A percentile compares a stretch with the other conserved stretches of the same genome.
phyloP scores from a whole-genome alignment of 1,284 basidiomycete genomes.

The Hemileia vastatrix region DNA sequence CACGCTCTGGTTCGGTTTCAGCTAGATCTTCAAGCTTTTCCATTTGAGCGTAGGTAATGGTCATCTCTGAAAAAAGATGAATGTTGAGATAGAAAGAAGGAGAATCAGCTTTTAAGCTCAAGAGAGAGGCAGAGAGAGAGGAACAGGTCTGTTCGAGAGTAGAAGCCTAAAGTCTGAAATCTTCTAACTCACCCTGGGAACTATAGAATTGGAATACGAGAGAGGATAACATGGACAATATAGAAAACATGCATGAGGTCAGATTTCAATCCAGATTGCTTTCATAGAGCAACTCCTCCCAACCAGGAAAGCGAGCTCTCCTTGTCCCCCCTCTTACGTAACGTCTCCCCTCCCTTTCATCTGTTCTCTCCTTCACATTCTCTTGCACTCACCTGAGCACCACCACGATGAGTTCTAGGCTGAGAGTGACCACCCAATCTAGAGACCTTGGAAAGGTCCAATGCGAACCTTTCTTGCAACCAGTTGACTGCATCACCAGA shows the following conservation, averaged over 20 bases:
- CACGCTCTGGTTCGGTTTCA: constrained; percentile 68
- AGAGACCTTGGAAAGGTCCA: constrained; percentile 89
- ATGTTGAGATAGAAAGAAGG: not conserved
- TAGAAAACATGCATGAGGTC: too few relatives aligned
- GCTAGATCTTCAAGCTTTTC: constrained; percentile 75
- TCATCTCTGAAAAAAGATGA: constrained; percentile 41
- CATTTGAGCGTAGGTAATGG: constrained; percentile 93
- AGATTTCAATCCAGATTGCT: too few relatives aligned
- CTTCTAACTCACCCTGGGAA: too few relatives aligned
- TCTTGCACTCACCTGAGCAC: constrained; percentile 50
- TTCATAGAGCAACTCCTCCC: too few relatives aligned
- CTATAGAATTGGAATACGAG: too few relatives aligned
- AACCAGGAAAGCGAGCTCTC: too few relatives aligned
- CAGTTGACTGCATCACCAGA: constrained; percentile 95
- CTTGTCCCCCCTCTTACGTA: not conserved
- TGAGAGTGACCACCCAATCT: constrained; percentile 90
- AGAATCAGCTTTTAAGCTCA: constrained; percentile 46
- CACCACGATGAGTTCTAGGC: constrained; percentile 86
- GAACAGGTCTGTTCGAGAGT: not conserved
- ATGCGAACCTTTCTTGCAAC: constrained; percentile 53
- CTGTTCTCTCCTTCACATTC: not conserved
- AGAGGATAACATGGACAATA: too few relatives aligned
- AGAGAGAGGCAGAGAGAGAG: not conserved
- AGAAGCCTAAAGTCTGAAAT: not conserved
- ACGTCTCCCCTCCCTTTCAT: not conserved